Conservation (phyloP, 441 rosid genomes). For the Corymbia calophylla region DNA sequence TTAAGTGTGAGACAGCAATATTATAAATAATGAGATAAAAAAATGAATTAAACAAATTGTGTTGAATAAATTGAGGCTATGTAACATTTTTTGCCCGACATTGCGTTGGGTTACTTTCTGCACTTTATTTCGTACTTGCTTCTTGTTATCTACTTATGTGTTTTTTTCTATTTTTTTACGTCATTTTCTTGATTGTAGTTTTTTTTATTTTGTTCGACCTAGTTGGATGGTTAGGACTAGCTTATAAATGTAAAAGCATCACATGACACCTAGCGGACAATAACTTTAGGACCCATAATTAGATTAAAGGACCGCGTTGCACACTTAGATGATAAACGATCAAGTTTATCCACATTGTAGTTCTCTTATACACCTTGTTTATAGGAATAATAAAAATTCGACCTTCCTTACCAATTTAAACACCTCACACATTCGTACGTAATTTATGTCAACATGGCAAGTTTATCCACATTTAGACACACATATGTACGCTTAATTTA, state of each 20-base stretch:
- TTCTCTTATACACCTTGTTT: not conserved
- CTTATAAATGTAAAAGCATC: no score
- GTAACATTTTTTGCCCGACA: not conserved
- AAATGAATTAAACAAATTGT: no score
- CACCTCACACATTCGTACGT: not conserved
- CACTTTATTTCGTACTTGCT: not conserved
- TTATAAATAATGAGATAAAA: no score
- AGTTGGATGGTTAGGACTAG: not conserved
- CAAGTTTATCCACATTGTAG: not conserved
- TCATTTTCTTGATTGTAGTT: no score
- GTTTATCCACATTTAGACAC: not conserved
- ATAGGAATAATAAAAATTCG: not conserved
- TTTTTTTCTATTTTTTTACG: not conserved
- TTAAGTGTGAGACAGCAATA: no score
- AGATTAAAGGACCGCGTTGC: not conserved
- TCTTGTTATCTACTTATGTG: not conserved
- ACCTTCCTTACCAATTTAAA: not conserved
- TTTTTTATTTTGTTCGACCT: not conserved
- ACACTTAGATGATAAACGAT: not conserved
- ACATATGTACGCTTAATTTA: not conserved
- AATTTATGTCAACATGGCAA: not conserved
- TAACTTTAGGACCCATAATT: not conserved
- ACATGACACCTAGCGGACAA: fast-evolving
- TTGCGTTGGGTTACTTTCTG: not conserved
- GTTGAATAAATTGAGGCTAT: not conserved